A percentile compares a stretch with the other conserved stretches of the same genome.
Conservation (phyloP, 2,329 filamentous ascomycete species). For the Pseudofabraea citricarpa region DNA sequence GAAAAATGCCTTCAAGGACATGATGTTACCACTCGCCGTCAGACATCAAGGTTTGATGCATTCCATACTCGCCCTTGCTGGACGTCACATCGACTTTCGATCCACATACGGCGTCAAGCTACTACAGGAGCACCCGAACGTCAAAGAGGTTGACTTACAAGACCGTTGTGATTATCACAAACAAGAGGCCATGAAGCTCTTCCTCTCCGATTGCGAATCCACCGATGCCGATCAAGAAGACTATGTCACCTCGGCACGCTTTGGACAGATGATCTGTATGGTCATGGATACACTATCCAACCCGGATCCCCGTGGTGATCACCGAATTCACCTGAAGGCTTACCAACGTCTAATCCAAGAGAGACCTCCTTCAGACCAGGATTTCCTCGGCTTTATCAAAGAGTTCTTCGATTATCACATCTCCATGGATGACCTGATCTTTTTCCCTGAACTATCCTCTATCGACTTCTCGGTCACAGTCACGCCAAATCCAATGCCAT, state of each 20-base stretch:
- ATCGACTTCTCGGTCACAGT: conserved; percentile 11
- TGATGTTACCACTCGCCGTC: conserved; percentile 76
- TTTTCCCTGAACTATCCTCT: conserved; percentile 33
- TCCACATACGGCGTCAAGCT: conserved; percentile 51
- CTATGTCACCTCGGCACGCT: conserved; percentile 47
- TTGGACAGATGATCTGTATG: conserved; percentile 59
- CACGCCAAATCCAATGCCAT: conserved; percentile 14
- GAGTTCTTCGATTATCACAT: conserved; percentile 85
- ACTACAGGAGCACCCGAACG: conserved; percentile 43
- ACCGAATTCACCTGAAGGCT: conserved; percentile 73
- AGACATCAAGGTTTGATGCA: conserved; percentile 83
- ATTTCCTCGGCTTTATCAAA: conserved; percentile 67
- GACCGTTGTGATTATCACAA: conserved; percentile 52
- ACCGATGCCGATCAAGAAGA: conserved; percentile 39
- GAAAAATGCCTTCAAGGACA: conserved; percentile 80
- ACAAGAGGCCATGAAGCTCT: conserved; percentile 46
- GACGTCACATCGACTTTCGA: conserved; percentile 65
- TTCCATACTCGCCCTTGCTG: conserved; percentile 77
- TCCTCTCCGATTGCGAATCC: conserved; percentile 40
- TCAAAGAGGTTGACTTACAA: conserved; percentile 41
- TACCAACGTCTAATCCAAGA: conserved; percentile 68
- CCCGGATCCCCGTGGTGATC: conserved; percentile 58
- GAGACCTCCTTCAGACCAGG: conserved; percentile 56
- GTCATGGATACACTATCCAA: conserved; percentile 54
- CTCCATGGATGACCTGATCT: conserved; percentile 57